Evolutionary conservation across 805 yeast genomes (phyloP).

Genomic region (Kazachstania viticola): DNA sequence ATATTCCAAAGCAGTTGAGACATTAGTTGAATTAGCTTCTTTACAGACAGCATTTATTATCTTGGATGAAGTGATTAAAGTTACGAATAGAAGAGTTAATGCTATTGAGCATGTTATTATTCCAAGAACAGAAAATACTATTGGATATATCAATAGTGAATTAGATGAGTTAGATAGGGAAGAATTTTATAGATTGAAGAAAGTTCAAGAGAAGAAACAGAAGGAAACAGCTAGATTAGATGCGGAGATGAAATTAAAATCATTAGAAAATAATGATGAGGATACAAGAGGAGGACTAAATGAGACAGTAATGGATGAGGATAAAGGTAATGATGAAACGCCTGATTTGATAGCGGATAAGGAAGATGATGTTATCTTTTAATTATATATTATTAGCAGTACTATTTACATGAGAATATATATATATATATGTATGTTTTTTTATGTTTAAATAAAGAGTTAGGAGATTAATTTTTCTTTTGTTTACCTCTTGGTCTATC

Average conservation of each 20-base stretch:
- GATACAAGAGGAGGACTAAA: too few species aligned
- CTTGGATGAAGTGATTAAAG: conserved; percentile 94
- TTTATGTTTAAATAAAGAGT: too few species aligned
- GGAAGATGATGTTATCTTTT: conserved; percentile 39
- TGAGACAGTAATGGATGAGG: conserved; percentile 9
- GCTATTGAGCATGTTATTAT: conserved; percentile 97
- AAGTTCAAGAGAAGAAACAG: conserved; percentile 91
- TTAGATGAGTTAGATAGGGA: conserved; percentile 96
- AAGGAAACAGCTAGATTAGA: conserved; percentile 59
- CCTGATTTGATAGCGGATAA: conserved; percentile 27
- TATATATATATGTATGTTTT: too few species aligned
- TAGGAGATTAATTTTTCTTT: too few species aligned
- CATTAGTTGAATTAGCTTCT: conserved; percentile 89
- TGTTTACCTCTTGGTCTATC: conserved; percentile 81
- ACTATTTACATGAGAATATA: neutral
- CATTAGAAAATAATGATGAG: conserved; percentile 17
- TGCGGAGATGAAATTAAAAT: conserved; percentile 31
- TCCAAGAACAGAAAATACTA: conserved; percentile 95
- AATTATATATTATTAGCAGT: neutral
- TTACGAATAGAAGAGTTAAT: conserved; percentile 94
- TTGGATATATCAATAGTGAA: conserved; percentile 83
- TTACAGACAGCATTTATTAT: conserved; percentile 94
- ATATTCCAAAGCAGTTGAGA: conserved; percentile 93
- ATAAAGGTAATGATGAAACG: conserved; percentile 8
- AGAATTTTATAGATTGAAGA: conserved; percentile 91